phyloP scores from a whole-genome alignment of 176 grass and related monocot genomes.

The Oropetium thomaeum region DNA sequence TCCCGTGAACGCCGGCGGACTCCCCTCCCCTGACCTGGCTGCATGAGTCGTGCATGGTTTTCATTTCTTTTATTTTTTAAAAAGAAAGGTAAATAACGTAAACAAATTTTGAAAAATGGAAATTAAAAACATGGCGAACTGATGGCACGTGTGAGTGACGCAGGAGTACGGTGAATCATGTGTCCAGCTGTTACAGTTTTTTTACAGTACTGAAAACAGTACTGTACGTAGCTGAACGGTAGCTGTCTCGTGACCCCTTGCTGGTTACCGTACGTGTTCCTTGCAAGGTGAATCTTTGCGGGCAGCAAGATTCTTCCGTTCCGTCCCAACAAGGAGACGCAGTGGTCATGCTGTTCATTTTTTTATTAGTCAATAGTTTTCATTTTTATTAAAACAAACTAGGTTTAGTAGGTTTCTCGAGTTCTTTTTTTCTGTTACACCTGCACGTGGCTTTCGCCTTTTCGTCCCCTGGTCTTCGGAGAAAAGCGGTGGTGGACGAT shows the following conservation, averaged over 20 bases:
- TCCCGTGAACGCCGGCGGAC: too few species aligned
- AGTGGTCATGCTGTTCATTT: neutral
- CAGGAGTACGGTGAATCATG: neutral
- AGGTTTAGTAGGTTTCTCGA: neutral
- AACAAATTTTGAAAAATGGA: neutral
- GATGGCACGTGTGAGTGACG: conserved; percentile 20
- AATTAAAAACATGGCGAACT: neutral
- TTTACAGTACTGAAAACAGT: neutral
- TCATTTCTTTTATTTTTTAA: too few species aligned
- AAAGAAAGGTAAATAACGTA: too few species aligned
- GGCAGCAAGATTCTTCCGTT: conserved; percentile 27
- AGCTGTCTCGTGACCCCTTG: neutral
- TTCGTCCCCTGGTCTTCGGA: conserved; percentile 25
- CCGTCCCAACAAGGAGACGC: neutral
- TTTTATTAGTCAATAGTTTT: too few species aligned
- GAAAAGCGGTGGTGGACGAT: conserved; percentile 11
- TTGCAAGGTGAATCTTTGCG: conserved; percentile 22
- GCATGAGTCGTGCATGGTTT: conserved; percentile 20
- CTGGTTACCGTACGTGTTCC: neutral
- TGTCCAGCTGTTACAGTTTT: neutral
- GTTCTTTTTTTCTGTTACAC: neutral
- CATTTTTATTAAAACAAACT: neutral
- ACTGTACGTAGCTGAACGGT: neutral
- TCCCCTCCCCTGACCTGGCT: too few species aligned
- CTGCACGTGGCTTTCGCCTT: conserved; percentile 11